Percentiles rank a stretch among this genome's conserved stretches.
These are phyloP conservation scores for Maudiozyma turicensis DNA, from an alignment of 805 yeast genomes.

Conservation along the genomic window DNA sequence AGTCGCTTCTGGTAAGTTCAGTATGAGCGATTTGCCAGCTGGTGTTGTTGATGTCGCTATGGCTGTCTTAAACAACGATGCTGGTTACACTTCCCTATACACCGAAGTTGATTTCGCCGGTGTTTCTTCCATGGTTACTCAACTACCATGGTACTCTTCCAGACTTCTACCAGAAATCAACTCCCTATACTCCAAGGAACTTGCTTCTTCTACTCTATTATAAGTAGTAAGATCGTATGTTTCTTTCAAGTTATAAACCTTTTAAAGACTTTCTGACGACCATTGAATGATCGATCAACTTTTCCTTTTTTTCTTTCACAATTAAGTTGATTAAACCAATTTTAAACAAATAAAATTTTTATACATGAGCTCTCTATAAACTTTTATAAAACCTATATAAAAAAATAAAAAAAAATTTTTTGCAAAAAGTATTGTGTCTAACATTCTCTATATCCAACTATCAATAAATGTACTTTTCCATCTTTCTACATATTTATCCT, in stretches of 20 bases:
- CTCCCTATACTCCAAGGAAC: not conserved
- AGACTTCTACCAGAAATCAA: slow-evolving; percentile 14
- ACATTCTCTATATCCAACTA: slow-evolving; percentile 7
- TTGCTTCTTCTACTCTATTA: slow-evolving; percentile 1
- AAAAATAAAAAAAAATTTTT: not conserved
- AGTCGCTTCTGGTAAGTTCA: slow-evolving; percentile 3
- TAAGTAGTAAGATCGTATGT: not conserved
- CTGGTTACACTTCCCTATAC: slow-evolving; percentile 26
- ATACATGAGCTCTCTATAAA: not conserved
- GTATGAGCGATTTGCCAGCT: slow-evolving; percentile 8
- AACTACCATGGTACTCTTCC: slow-evolving; percentile 27
- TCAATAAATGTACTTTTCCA: slow-evolving; percentile 20
- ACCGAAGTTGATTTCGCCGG: slow-evolving; percentile 17
- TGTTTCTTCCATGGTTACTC: slow-evolving; percentile 23
- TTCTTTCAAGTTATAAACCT: not conserved
- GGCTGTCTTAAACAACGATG: slow-evolving; percentile 25
- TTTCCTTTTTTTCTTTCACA: not conserved
- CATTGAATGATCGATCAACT: not conserved
- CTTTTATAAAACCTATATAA: not conserved
- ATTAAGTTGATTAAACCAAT: not conserved
- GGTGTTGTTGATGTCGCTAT: slow-evolving; percentile 8
- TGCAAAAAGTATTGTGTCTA: not conserved
- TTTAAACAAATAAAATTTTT: not conserved
- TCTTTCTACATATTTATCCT: slow-evolving; percentile 13
- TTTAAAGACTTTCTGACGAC: too few species aligned